Percentiles rank a stretch among this genome's conserved stretches.
These are phyloP conservation scores for Albifimbria verrucaria DNA, from an alignment of 2,329 filamentous ascomycete species.

Conservation along the genomic window DNA sequence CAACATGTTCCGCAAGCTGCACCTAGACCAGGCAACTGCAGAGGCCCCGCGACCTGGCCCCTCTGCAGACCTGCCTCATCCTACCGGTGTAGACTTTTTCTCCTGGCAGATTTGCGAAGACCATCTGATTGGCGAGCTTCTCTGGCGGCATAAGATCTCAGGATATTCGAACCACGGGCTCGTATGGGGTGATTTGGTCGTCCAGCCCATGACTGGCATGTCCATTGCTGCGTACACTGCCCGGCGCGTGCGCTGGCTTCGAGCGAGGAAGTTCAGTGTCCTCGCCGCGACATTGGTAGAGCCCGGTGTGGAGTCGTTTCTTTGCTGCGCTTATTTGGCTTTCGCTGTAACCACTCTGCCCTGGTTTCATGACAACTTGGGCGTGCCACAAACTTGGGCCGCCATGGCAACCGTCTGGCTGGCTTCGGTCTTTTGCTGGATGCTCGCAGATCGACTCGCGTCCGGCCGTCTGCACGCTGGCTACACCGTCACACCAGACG, in stretches of 20 bases:
- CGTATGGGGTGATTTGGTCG: conserved; percentile 78
- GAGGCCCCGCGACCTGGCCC: conserved; percentile 41
- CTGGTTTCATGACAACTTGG: conserved; percentile 50
- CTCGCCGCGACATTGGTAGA: conserved; percentile 85
- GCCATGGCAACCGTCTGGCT: conserved; percentile 66
- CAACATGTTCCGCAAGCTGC: conserved; percentile 95
- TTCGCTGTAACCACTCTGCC: conserved; percentile 75
- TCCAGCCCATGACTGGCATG: conserved; percentile 87
- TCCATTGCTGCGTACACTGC: conserved; percentile 73
- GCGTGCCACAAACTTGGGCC: conserved; percentile 63
- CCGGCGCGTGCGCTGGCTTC: conserved; percentile 82
- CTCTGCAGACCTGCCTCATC: conserved; percentile 34
- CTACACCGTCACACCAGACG: conserved; percentile 66
- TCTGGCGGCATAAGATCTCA: conserved; percentile 71
- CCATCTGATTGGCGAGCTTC: conserved; percentile 86
- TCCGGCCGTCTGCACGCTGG: conserved; percentile 74
- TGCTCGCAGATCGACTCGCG: conserved; percentile 67
- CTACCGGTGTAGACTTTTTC: conserved; percentile 83
- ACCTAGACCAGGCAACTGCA: conserved; percentile 70
- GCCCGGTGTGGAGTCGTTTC: conserved; percentile 82
- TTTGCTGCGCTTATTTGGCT: conserved; percentile 78
- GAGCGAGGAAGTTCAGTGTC: conserved; percentile 93
- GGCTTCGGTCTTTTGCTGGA: conserved; percentile 66
- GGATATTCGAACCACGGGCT: conserved; percentile 77
- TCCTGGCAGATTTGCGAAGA: conserved; percentile 97